A percentile compares a stretch with the other conserved stretches of the same genome.
phyloP scores from a whole-genome alignment of 2,329 filamentous ascomycete genomes.

The Hansfordia pulvinata region DNA sequence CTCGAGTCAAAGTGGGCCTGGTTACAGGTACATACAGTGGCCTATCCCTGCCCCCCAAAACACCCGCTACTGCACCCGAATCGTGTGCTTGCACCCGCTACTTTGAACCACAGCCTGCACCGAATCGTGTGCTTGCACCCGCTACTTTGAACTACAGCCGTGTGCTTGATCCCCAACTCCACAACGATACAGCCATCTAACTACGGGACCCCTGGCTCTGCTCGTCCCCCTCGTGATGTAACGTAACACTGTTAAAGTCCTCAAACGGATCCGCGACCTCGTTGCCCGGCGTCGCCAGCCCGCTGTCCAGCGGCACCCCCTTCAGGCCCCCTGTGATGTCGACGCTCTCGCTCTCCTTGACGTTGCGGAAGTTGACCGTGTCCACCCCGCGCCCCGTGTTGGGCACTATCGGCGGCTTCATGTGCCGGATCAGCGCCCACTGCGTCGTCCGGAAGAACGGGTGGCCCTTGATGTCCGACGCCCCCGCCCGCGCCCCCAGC shows the following conservation, averaged over 20 bases:
- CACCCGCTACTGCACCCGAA: too few species aligned
- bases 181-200: too few species aligned
- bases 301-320: slow-evolving; percentile 77
- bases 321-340: slow-evolving; percentile 58
- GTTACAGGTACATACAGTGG: too few species aligned
- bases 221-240: slow-evolving; percentile 91
- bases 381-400: slow-evolving; percentile 83
- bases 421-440: slow-evolving; percentile 93
- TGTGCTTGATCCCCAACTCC: too few species aligned
- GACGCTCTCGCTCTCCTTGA: slow-evolving; percentile 93
- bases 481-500: slow-evolving; percentile 84
- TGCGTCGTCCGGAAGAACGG: slow-evolving; percentile 93
- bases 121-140: too few species aligned
- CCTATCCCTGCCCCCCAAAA: too few species aligned
- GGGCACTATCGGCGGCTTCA: slow-evolving; percentile 95
- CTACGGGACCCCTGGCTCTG: too few species aligned
- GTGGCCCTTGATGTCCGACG: slow-evolving; percentile 91
- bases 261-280: slow-evolving; percentile 86
- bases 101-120: too few species aligned
- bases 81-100: too few species aligned
- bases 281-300: slow-evolving; percentile 69
- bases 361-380: slow-evolving; percentile 93
- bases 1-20: too few species aligned
- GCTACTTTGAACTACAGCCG: too few species aligned
- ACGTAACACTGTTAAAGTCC: slow-evolving; percentile 95